Percentiles rank a stretch among this genome's conserved stretches.
Evolutionary conservation across 192 early-diverging fungal species (phyloP).

Genomic region (Helicostylum pulchrum): DNA sequence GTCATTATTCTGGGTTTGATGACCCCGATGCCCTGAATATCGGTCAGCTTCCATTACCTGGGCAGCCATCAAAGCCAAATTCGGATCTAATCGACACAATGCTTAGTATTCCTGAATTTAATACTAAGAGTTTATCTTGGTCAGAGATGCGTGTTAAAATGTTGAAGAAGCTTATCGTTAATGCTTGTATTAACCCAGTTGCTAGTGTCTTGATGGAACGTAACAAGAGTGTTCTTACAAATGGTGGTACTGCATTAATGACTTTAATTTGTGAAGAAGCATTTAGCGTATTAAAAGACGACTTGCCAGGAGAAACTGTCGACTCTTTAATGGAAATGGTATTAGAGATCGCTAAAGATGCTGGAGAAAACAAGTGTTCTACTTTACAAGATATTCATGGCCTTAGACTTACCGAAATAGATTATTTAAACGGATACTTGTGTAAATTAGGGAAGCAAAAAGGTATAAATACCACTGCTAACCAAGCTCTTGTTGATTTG

Average conservation of each 20-base stretch:
- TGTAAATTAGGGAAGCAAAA: conserved; percentile 44
- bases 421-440: conserved; percentile 62
- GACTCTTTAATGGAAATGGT: conserved; percentile 42
- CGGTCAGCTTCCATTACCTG: background rate
- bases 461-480: conserved; percentile 29
- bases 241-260: conserved; percentile 13
- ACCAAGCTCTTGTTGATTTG: conserved; percentile 27
- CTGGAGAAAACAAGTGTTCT: conserved; percentile 45
- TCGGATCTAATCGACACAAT: background rate
- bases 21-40: conserved; percentile 8
- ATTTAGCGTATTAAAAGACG: conserved; percentile 16
- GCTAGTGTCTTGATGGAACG: conserved; percentile 51
- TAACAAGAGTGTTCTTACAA: conserved; percentile 39
- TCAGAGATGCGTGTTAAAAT: conserved; percentile 42
- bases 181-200: conserved; percentile 65
- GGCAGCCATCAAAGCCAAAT: too few relatives aligned
- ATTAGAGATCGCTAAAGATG: conserved; percentile 32
- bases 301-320: conserved; percentile 35
- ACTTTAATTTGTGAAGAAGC: conserved; percentile 27
- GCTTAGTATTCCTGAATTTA: conserved; percentile 23
- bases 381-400: conserved; percentile 49
- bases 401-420: conserved; percentile 48
- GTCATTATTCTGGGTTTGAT: conserved; percentile 24
- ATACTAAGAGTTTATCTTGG: conserved; percentile 35
- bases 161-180: conserved; percentile 59